phyloP scores from a whole-genome alignment of 2,329 filamentous ascomycete species.

The Cladophialophora chaetospira region DNA sequence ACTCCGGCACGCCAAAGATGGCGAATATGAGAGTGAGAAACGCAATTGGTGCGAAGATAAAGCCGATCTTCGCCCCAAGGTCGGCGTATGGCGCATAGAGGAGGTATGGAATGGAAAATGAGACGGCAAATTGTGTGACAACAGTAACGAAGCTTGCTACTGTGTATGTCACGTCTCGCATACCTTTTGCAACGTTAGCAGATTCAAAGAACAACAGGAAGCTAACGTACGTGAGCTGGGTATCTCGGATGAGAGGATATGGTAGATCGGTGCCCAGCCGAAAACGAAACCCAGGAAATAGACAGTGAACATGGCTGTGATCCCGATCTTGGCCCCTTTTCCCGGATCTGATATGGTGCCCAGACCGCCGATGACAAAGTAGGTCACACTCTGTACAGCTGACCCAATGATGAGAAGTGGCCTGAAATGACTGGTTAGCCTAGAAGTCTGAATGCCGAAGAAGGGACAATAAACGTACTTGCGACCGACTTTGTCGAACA shows the following conservation, averaged over 20 bases:
- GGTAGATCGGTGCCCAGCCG: constrained; percentile 23
- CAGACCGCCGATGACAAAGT: constrained; percentile 26
- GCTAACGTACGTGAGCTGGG: constrained; percentile 25
- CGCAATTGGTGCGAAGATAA: constrained; percentile 40
- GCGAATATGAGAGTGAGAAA: constrained; percentile 22
- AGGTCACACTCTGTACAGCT: constrained; percentile 13
- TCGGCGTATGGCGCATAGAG: constrained; percentile 40
- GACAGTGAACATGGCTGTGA: constrained; percentile 20
- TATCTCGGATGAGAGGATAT: constrained; percentile 27
- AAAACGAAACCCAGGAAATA: constrained; percentile 15
- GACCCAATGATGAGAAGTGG: constrained; percentile 23
- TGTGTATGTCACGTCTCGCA: constrained; percentile 38
- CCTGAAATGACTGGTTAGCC: constrained; percentile 9
- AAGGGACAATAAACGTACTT: constrained; percentile 22
- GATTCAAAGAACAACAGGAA: too few species aligned
- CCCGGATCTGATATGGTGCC: constrained; percentile 10
- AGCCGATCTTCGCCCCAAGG: constrained; percentile 42
- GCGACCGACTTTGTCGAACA: constrained; percentile 22
- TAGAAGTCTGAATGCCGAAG: constrained; percentile 14
- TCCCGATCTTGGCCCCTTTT: constrained; percentile 14
- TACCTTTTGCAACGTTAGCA: constrained; percentile 26
- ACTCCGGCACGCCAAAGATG: constrained; percentile 26
- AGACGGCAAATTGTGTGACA: constrained; percentile 38
- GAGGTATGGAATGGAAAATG: constrained; percentile 44
- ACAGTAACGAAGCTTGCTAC: constrained; percentile 38